Conservation (phyloP, 2,329 filamentous ascomycete species). For the Ascocoryne sarcoides region DNA sequence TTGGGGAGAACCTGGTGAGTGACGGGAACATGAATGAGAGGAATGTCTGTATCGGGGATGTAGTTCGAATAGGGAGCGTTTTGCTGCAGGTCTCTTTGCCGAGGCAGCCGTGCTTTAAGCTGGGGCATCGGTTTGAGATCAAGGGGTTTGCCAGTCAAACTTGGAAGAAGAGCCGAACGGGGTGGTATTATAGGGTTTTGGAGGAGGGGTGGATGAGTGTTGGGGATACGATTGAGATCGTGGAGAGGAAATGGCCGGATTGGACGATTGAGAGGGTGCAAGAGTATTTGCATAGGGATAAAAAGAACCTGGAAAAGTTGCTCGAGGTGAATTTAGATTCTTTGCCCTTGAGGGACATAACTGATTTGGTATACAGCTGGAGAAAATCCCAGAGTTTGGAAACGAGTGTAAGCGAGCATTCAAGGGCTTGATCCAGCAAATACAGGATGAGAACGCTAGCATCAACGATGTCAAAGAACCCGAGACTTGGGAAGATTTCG, state of each 20-base stretch:
- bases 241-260: slow-evolving; percentile 44
- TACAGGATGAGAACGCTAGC: slow-evolving; percentile 23
- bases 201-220: slow-evolving; percentile 43
- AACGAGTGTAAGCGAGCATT: slow-evolving; percentile 43
- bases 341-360: background rate
- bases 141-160: slow-evolving; percentile 52
- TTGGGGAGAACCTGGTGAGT: slow-evolving; percentile 57
- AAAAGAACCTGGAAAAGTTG: slow-evolving; percentile 40
- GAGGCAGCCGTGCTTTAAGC: slow-evolving; percentile 57
- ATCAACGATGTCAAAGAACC: slow-evolving; percentile 20
- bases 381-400: slow-evolving; percentile 27
- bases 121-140: slow-evolving; percentile 58
- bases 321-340: slow-evolving; percentile 27
- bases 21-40: slow-evolving; percentile 51
- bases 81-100: slow-evolving; percentile 52
- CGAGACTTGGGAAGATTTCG: slow-evolving; percentile 30
- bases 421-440: slow-evolving; percentile 40
- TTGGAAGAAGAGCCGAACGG: slow-evolving; percentile 48
- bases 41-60: slow-evolving; percentile 57
- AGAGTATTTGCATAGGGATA: slow-evolving; percentile 50
- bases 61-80: slow-evolving; percentile 40
- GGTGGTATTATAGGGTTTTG: slow-evolving; percentile 58
- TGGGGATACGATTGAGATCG: slow-evolving; percentile 48
- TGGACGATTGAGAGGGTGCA: slow-evolving; percentile 58
- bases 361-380: slow-evolving; percentile 28